phyloP scores from a whole-genome alignment of 768 basidiomycete genomes.

The Collybia sordida region DNA sequence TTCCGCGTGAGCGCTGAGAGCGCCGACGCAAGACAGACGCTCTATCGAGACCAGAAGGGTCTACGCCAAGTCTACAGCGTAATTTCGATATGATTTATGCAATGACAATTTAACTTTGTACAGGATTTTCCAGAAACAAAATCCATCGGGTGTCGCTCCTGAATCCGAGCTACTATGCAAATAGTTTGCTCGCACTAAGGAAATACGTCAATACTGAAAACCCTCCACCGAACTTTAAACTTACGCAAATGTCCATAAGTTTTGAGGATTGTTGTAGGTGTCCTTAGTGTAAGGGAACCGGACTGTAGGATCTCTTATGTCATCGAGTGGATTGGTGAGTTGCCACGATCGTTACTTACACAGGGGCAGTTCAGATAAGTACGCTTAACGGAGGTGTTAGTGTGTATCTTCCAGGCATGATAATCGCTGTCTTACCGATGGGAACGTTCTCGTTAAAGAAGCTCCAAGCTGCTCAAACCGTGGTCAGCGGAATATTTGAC shows the following conservation, averaged over 20 bases:
- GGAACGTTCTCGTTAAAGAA: slow-evolving; percentile 38
- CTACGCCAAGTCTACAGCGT: too few relatives aligned
- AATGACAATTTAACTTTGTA: too few relatives aligned
- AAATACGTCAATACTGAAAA: neutral
- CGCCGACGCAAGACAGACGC: too few relatives aligned
- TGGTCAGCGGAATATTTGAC: too few relatives aligned
- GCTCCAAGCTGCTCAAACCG: slow-evolving; percentile 36
- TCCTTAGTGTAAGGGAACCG: slow-evolving; percentile 61
- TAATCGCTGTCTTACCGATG: slow-evolving; percentile 28
- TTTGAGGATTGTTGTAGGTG: slow-evolving; percentile 65
- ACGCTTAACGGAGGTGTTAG: slow-evolving; percentile 23
- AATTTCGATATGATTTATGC: too few relatives aligned
- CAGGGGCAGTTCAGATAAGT: slow-evolving; percentile 39
- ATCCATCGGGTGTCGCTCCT: too few relatives aligned
- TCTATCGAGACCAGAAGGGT: too few relatives aligned
- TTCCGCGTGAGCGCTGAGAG: too few relatives aligned
- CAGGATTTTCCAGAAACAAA: too few relatives aligned
- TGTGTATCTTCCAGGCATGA: neutral
- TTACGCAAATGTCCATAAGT: slow-evolving; percentile 58
- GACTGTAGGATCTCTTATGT: slow-evolving; percentile 27
- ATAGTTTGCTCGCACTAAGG: slow-evolving; percentile 8
- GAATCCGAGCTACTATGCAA: too few relatives aligned
- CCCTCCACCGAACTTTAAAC: slow-evolving; percentile 10
- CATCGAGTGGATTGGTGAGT: neutral
- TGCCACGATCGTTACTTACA: slow-evolving; percentile 17